A percentile compares a stretch with the other conserved stretches of the same genome.
Conservation (phyloP, 495 filamentous ascomycete species). For the Penicilliopsis zonata region DNA sequence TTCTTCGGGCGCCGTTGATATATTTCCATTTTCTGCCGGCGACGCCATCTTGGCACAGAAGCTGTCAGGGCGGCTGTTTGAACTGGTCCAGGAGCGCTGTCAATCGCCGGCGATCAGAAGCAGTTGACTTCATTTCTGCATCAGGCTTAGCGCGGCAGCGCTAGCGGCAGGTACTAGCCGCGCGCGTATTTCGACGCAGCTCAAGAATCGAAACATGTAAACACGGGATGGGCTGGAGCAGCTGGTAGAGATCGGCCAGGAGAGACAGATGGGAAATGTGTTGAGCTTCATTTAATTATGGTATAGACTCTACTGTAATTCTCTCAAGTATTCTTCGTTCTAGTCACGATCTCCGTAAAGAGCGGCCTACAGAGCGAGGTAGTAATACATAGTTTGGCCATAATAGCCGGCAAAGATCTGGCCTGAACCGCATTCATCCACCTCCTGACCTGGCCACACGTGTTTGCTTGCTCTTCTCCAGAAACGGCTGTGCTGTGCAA, state of each 20-base stretch:
- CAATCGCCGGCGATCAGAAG: background rate
- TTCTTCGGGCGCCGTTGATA: constrained; percentile 33
- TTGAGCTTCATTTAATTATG: no score
- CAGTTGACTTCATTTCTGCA: background rate
- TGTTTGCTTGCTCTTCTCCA: constrained; percentile 5
- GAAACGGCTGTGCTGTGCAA: constrained; percentile 6
- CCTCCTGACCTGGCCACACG: constrained; percentile 12
- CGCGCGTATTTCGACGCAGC: no score
- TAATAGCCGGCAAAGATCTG: constrained; percentile 20
- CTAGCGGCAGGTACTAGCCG: background rate
- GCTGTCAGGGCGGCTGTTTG: constrained; percentile 1
- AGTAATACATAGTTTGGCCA: no score
- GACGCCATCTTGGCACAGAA: constrained; percentile 32
- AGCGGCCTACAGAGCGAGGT: no score
- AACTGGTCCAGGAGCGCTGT: background rate
- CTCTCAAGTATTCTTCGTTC: no score
- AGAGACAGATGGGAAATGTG: no score
- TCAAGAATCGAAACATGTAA: no score
- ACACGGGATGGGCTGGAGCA: no score
- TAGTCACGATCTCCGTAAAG: no score
- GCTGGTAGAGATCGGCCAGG: no score
- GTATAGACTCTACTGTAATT: no score
- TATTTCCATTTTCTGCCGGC: constrained; percentile 47
- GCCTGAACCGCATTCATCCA: constrained; percentile 27
- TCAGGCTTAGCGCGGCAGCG: background rate